Conservation (phyloP, 139 green algal species). For the Desmodesmus armatus region DNA sequence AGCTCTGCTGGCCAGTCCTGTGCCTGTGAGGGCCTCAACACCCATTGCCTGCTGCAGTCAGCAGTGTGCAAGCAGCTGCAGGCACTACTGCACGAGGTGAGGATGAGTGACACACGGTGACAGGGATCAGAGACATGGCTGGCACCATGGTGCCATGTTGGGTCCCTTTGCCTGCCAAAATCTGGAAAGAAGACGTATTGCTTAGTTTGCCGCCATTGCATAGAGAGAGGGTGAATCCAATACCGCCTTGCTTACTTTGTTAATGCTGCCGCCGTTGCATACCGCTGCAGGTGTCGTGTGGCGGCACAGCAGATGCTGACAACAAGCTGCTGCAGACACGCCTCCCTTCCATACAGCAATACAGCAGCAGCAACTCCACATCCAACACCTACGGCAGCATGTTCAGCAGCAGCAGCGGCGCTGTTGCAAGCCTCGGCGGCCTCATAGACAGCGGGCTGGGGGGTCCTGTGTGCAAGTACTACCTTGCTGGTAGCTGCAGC, state of each 20-base stretch:
- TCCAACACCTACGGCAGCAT: background rate
- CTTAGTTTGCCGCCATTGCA: no score
- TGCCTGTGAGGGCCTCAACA: background rate
- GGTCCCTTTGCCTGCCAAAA: no score
- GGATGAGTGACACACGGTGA: background rate
- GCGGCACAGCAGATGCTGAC: conserved; percentile 9
- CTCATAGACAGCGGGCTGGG: background rate
- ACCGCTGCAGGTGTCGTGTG: conserved; percentile 10
- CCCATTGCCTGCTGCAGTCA: background rate
- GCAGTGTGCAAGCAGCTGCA: background rate
- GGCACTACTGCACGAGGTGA: background rate
- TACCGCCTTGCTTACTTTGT: no score
- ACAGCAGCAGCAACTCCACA: background rate
- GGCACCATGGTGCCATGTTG: no score
- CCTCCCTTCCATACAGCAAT: no score
- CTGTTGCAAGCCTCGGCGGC: background rate
- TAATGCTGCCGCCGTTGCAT: no score
- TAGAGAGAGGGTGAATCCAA: no score
- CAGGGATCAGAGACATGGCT: no score
- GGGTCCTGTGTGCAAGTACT: conserved; percentile 25
- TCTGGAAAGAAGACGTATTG: no score
- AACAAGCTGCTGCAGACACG: background rate
- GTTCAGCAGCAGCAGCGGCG: background rate
- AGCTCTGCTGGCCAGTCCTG: background rate
- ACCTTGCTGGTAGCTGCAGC: conserved; percentile 15